Percentiles rank a stretch among this genome's conserved stretches.
Evolutionary conservation across 2,329 filamentous ascomycete species (phyloP).

Genomic region (Aspergillus sclerotialis): DNA sequence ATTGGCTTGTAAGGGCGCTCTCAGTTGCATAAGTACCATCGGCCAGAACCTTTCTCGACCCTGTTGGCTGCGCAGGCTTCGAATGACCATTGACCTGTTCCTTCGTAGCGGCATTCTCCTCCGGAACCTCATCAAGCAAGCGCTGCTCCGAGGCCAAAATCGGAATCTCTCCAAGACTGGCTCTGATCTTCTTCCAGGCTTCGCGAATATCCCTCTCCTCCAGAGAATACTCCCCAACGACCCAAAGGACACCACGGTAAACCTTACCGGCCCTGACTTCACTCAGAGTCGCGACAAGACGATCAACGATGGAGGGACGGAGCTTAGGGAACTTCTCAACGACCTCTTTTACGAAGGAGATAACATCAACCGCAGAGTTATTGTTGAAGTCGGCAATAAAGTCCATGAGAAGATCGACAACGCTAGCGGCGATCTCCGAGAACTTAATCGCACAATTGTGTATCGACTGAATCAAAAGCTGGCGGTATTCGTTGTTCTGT

Average conservation of each 20-base stretch:
- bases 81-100: conserved; percentile 74
- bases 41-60: conserved; percentile 84
- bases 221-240: conserved; percentile 92
- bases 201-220: conserved; percentile 92
- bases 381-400: conserved; percentile 99
- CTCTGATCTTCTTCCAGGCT: conserved; percentile 91
- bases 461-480: conserved; percentile 91
- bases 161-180: conserved; percentile 91
- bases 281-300: conserved; percentile 79
- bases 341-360: conserved; percentile 97
- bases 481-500: conserved; percentile 82
- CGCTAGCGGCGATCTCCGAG: conserved; percentile 93
- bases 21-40: conserved; percentile 98
- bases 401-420: conserved; percentile 96
- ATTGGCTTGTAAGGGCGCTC: conserved; percentile 88
- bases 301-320: conserved; percentile 76
- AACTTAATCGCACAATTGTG: conserved; percentile 99
- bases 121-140: conserved; percentile 72
- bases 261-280: conserved; percentile 97
- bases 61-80: conserved; percentile 68
- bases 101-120: conserved; percentile 58
- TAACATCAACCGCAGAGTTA: conserved; percentile 91
- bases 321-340: conserved; percentile 95
- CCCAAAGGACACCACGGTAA: conserved; percentile 94
- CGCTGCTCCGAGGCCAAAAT: conserved; percentile 93